Evolutionary conservation across 345 rosid species (phyloP).

Genomic region (Anacardium occidentale): DNA sequence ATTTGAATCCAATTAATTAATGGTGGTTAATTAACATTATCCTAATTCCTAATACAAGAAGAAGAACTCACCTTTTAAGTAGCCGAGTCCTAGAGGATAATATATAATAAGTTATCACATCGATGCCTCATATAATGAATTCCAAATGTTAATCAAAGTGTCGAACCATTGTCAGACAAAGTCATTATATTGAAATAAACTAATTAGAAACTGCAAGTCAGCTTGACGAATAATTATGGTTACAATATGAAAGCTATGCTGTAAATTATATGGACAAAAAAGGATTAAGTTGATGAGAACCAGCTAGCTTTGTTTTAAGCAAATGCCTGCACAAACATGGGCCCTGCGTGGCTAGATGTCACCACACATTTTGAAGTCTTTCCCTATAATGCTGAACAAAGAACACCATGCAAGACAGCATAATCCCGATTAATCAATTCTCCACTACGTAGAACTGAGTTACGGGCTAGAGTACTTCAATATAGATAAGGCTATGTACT

Average conservation of each 20-base stretch:
- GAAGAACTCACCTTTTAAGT: not conserved
- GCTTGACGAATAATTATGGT: not conserved
- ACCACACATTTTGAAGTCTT: not conserved
- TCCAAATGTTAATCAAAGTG: not conserved
- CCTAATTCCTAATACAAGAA: not conserved
- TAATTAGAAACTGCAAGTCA: not conserved
- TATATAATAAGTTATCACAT: constrained; percentile 1
- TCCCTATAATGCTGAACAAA: not conserved
- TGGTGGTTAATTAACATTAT: not conserved
- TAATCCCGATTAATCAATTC: not conserved
- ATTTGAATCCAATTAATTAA: not conserved
- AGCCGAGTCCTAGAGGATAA: not conserved
- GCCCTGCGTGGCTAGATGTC: not conserved
- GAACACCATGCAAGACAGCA: not conserved
- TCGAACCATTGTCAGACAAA: not conserved
- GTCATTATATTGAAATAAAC: not conserved
- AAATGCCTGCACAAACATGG: not conserved
- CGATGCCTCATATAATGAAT: not conserved
- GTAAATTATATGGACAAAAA: not conserved
- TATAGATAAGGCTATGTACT: not conserved
- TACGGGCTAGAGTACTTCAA: too few species aligned
- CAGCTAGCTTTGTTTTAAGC: not conserved
- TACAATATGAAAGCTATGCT: not conserved
- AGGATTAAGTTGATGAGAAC: not conserved
- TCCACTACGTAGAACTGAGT: not conserved